Conservation (phyloP, 2,329 filamentous ascomycete genomes). For the Lachnellula subtilissima region DNA sequence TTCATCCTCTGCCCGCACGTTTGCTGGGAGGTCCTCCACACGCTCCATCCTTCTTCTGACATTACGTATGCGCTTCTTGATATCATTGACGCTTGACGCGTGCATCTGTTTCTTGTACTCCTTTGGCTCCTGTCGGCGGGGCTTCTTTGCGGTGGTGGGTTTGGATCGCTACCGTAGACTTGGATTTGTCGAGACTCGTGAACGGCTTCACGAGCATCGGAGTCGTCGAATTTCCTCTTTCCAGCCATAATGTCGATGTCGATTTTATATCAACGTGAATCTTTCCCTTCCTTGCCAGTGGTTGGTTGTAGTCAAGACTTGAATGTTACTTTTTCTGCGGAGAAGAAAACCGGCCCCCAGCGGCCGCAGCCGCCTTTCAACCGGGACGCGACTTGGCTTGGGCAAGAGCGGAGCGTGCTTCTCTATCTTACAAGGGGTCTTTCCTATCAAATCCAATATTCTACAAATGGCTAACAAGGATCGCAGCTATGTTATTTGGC, state of each 20-base stretch:
- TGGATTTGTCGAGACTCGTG: conserved; percentile 31
- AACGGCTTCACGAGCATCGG: conserved; percentile 21
- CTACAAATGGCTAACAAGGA: too few relatives aligned
- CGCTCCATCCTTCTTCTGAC: conserved; percentile 62
- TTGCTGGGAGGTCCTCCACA: conserved; percentile 59
- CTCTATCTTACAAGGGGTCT: too few relatives aligned
- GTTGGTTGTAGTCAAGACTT: background rate
- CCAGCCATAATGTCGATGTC: conserved; percentile 22
- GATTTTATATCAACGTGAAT: background rate
- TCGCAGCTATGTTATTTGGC: too few relatives aligned
- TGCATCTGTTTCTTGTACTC: conserved; percentile 28
- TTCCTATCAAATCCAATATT: too few relatives aligned
- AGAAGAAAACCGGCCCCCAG: too few relatives aligned
- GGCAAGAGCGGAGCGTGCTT: too few relatives aligned
- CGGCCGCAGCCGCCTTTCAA: too few relatives aligned
- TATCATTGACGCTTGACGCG: conserved; percentile 45
- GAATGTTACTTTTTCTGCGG: too few relatives aligned
- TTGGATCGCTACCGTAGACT: conserved; percentile 26
- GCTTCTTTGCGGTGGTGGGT: conserved; percentile 26
- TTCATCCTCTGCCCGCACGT: conserved; percentile 64
- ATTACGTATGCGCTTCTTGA: conserved; percentile 68
- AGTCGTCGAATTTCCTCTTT: conserved; percentile 27
- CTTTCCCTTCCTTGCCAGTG: too few relatives aligned
- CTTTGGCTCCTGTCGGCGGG: conserved; percentile 26
- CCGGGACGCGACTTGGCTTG: too few relatives aligned